These are phyloP conservation scores for Echium plantagineum DNA, from an alignment of 257 asterid species.

Conservation along the genomic window DNA sequence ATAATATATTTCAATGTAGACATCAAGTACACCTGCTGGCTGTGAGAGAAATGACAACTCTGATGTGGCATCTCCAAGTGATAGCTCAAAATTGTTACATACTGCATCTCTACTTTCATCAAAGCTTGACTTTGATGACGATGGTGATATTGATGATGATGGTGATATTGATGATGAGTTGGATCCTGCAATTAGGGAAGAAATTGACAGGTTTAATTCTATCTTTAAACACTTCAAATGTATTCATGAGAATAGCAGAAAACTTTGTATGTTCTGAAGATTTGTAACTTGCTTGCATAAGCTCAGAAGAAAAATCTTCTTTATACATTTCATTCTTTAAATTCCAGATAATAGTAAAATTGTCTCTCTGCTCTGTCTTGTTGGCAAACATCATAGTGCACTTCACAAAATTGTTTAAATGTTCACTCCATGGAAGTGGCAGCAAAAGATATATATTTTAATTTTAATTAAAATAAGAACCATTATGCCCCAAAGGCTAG, in stretches of 20 bases:
- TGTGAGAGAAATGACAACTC: slow-evolving; percentile 11
- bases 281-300: not conserved
- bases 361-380: no score
- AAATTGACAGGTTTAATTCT: slow-evolving; percentile 29
- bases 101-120: slow-evolving; percentile 22
- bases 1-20: slow-evolving; percentile 14
- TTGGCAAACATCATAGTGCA: no score
- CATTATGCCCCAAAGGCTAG: no score
- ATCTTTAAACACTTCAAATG: not conserved
- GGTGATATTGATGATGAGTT: slow-evolving; percentile 32
- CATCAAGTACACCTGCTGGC: slow-evolving; percentile 16
- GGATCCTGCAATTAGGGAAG: slow-evolving; percentile 41
- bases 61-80: slow-evolving; percentile 19
- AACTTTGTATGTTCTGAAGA: not conserved
- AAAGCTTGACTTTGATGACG: slow-evolving; percentile 32
- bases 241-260: not conserved
- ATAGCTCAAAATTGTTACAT: slow-evolving; percentile 12
- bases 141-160: slow-evolving; percentile 31
- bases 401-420: no score
- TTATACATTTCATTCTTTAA: not conserved
- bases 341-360: no score
- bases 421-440: no score
- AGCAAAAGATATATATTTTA: no score
- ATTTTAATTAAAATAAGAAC: no score
- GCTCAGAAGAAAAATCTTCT: not conserved